Percentiles rank a stretch among this genome's conserved stretches.
Evolutionary conservation across 345 rosid genomes (phyloP).

Genomic region (Mallotus nudiflorus): DNA sequence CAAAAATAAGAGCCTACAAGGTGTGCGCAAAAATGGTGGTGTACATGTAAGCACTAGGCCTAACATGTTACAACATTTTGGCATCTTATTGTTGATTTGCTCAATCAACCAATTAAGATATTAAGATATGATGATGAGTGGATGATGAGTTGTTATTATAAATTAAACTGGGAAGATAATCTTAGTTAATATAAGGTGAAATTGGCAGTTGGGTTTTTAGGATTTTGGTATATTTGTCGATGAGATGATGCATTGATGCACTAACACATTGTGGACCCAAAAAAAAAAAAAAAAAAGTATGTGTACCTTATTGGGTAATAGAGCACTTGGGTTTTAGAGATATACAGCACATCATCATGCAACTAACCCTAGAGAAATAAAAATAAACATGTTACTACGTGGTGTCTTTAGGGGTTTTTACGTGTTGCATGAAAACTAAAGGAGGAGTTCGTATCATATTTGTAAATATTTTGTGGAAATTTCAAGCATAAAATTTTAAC

Average conservation of each 20-base stretch:
- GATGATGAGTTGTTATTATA: too few relatives aligned
- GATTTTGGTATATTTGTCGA: background rate
- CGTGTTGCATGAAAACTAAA: slow-evolving; percentile 6
- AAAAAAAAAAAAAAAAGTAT: background rate
- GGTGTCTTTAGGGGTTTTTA: background rate
- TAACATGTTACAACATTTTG: slow-evolving; percentile 4
- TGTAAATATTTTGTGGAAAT: background rate
- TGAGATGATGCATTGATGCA: background rate
- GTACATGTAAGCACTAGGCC: slow-evolving; percentile 26
- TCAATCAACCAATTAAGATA: too few relatives aligned
- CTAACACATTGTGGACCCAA: background rate
- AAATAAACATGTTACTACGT: background rate
- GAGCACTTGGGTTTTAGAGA: background rate
- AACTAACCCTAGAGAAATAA: background rate
- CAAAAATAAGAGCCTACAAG: background rate
- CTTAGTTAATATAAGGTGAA: too few relatives aligned
- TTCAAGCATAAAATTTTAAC: background rate
- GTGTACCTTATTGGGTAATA: background rate
- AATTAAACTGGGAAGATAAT: too few relatives aligned
- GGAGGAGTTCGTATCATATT: background rate
- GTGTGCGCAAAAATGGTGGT: slow-evolving; percentile 6
- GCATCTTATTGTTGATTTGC: background rate
- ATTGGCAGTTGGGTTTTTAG: background rate
- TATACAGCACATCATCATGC: background rate
- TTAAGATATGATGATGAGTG: background rate